phyloP scores from a whole-genome alignment of 352 stramenopile genomes.

The Globisporangium megalacanthum region DNA sequence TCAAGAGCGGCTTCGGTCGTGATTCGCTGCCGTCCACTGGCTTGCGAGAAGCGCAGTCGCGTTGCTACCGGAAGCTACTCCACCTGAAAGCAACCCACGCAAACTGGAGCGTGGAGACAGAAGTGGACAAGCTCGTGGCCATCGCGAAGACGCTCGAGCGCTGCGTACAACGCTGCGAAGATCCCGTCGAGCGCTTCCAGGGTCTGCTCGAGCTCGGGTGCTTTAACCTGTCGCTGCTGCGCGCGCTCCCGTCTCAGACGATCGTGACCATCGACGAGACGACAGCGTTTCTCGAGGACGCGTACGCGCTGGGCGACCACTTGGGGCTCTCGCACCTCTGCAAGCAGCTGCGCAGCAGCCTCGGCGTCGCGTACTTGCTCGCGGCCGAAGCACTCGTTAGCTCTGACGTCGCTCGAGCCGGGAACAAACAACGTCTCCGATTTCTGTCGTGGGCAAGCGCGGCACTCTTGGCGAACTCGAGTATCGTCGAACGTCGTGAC shows the following conservation, averaged over 20 bases:
- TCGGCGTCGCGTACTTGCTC: conserved; percentile 43
- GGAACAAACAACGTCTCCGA: conserved; percentile 19
- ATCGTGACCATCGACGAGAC: conserved; percentile 33
- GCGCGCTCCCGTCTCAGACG: conserved; percentile 24
- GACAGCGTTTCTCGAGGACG: conserved; percentile 33
- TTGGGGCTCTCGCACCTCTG: conserved; percentile 41
- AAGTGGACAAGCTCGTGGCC: conserved; percentile 29
- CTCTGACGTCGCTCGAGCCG: conserved; percentile 3
- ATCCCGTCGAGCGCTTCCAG: conserved; percentile 44
- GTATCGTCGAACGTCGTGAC: conserved; percentile 13
- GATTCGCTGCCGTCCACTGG: conserved; percentile 1
- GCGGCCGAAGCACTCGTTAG: neutral
- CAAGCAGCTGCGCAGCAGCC: conserved; percentile 32
- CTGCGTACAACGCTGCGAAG: conserved; percentile 27
- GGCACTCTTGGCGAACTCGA: conserved; percentile 31
- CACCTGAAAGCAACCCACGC: conserved; percentile 22
- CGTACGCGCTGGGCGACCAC: conserved; percentile 30
- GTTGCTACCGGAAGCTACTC: conserved; percentile 50
- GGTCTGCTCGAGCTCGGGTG: conserved; percentile 39
- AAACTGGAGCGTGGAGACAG: conserved; percentile 17
- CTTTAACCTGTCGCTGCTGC: conserved; percentile 34
- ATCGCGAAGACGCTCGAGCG: conserved; percentile 44
- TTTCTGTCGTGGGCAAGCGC: conserved; percentile 26
- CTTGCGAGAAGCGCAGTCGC: conserved; percentile 12
- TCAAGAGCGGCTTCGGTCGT: conserved; percentile 3